Conservation (phyloP, 331 rosid species). For the Stylosanthes scabra region DNA sequence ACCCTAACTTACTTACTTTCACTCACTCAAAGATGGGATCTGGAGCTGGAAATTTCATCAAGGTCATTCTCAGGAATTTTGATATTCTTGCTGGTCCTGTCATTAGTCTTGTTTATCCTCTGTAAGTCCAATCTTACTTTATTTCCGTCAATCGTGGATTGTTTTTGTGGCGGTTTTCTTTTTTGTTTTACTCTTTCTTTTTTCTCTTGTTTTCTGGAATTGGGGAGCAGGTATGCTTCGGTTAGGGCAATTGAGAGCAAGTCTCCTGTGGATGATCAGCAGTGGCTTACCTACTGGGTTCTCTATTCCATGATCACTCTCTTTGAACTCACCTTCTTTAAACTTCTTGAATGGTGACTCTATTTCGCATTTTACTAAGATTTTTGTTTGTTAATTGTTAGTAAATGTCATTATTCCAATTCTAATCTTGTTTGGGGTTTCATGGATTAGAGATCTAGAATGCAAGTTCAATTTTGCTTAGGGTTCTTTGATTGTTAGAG, state of each 20-base stretch:
- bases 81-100: conserved; percentile 99
- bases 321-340: conserved; percentile 88
- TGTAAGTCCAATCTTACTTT: conserved; percentile 59
- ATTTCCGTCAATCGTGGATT: not conserved
- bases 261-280: conserved; percentile 87
- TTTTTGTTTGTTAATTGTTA: no score
- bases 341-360: conserved; percentile 87
- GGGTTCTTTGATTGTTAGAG: conserved; percentile 11
- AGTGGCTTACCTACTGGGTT: conserved; percentile 99
- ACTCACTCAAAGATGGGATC: conserved; percentile 67
- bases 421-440: no score
- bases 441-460: no score
- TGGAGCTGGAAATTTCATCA: conserved; percentile 74
- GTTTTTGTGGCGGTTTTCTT: conserved; percentile 17
- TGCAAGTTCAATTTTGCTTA: not conserved
- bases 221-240: conserved; percentile 73
- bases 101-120: conserved; percentile 91
- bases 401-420: no score
- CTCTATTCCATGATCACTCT: conserved; percentile 93
- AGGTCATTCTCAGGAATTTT: conserved; percentile 71
- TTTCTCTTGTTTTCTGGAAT: conserved; percentile 8
- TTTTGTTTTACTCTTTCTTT: not conserved
- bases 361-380: no score
- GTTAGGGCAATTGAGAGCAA: conserved; percentile 91
- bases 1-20: not conserved